Evolutionary conservation across 345 rosid species (phyloP), one percentile per base, ranked within the genome.

Genomic region (Rhodomyrtus tomentosa): DNA sequence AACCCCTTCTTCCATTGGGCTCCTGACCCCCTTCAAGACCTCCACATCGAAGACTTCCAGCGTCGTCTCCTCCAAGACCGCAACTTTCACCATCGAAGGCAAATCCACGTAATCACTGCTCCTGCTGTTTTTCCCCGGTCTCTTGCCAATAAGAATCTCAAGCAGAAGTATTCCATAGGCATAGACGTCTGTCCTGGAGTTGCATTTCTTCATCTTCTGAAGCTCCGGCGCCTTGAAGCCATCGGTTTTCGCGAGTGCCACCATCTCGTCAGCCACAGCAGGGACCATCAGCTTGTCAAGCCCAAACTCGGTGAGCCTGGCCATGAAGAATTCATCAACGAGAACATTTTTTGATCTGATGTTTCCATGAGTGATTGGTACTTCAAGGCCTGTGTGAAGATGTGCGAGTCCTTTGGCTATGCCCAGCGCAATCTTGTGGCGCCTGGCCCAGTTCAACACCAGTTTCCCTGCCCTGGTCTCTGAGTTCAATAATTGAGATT

Each of bases 141-240:
- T 95, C 94, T 94, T 95, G 24, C 99, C 99, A 36, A 97, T 95
- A 87, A 97, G 72, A 74, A 97, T 93, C 91, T 97, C 99, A 85
- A 97, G 88, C 80, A 97, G 86, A 55, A 97, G 94, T 85, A 97
- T 97, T 20, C 99, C 99, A 62, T 93, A 97, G 10, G 99, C 98
- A 14, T 92, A 97, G 12, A 97, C 98, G 53, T 97, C 99, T 21
- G 98, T 97, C 84, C 99, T 93, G 18, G 96, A 92, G 84, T 91
- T 95, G 89, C 98, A 93, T 82, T 95, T 97, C 94, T 97, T 97
- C 98, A 94, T 95, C 93, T 88, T 94, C 85, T 97, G 98, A 79
- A 97, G 98, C 87, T 97, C 98, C 2, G 98, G 98, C 50, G 99
- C 99, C 86, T 95, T 97, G 89, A 94, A 95, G 14, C 99, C 99